A percentile compares a stretch with the other conserved stretches of the same genome.
phyloP scores from a whole-genome alignment of 805 yeast genomes.

The Candida ovalis region DNA sequence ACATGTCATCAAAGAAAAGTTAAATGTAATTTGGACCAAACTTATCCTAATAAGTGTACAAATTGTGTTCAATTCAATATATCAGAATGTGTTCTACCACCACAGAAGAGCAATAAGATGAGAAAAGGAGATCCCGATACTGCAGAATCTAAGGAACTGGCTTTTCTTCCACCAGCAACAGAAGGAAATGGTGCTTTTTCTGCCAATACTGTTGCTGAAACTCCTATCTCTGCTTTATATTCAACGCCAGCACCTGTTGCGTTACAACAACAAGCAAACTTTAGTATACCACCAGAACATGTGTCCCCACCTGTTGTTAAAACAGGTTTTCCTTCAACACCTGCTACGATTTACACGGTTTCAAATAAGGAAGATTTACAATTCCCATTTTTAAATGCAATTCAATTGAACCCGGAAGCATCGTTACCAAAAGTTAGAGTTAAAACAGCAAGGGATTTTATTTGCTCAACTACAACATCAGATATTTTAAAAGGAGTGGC shows the following conservation, averaged over 20 bases:
- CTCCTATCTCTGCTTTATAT: not conserved
- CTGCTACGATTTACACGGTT: not conserved
- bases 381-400: conserved; percentile 5
- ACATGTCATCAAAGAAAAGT: conserved; percentile 9
- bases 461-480: conserved; percentile 4
- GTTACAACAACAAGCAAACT: not conserved
- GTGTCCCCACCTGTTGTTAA: not conserved
- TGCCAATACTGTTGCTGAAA: not conserved
- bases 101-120: not conserved
- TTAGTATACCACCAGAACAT: not conserved
- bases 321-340: not conserved
- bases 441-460: conserved; percentile 1
- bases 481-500: not conserved
- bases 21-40: conserved; percentile 8
- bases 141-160: not conserved
- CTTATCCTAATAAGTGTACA: conserved; percentile 8
- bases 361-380: conserved; percentile 1
- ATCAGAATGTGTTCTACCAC: conserved; percentile 6
- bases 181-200: not conserved
- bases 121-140: not conserved
- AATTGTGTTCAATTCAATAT: conserved; percentile 10
- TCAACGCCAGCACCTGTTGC: not conserved
- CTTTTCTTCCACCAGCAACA: too few relatives aligned
- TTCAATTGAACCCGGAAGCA: conserved; percentile 1
- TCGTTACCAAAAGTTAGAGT: not conserved